A percentile compares a stretch with the other conserved stretches of the same genome.
Evolutionary conservation across 306 rosid species (phyloP).

Genomic region (Begonia peltatifolia): DNA sequence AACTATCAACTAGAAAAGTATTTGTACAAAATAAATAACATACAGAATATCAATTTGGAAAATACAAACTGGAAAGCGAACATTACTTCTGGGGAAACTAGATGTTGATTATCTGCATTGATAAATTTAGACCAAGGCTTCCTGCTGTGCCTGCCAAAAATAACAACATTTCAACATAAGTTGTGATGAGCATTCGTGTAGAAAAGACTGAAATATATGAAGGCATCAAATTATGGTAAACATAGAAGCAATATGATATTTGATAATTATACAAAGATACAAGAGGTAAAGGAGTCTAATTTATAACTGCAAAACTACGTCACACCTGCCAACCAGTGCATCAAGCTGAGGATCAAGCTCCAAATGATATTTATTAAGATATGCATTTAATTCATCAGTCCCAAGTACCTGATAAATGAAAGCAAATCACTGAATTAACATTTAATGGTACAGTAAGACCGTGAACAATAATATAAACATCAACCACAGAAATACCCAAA

Average conservation of each 20-base stretch:
- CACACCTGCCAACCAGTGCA: slow-evolving; percentile 37
- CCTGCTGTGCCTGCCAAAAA: slow-evolving; percentile 77
- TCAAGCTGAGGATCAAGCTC: slow-evolving; percentile 39
- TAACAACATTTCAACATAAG: neutral
- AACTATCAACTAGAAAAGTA: neutral
- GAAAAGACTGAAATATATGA: neutral
- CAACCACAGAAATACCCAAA: neutral
- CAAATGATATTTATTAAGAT: slow-evolving; percentile 30
- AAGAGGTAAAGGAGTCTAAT: neutral
- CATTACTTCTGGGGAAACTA: slow-evolving; percentile 87
- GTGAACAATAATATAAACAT: neutral
- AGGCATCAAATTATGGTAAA: neutral
- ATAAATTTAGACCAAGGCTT: slow-evolving; percentile 95
- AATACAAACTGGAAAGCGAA: neutral
- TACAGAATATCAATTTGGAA: neutral
- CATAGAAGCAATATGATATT: neutral
- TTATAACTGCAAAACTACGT: neutral
- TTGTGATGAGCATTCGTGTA: neutral
- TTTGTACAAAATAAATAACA: neutral
- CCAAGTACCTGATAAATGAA: slow-evolving; percentile 28
- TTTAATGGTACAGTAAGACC: neutral
- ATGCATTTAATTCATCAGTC: slow-evolving; percentile 30
- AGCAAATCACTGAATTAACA: neutral
- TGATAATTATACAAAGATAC: neutral
- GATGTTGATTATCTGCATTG: slow-evolving; percentile 87